Conservation (phyloP, 148 eudicot genomes). For the Persicaria maculosa region DNA sequence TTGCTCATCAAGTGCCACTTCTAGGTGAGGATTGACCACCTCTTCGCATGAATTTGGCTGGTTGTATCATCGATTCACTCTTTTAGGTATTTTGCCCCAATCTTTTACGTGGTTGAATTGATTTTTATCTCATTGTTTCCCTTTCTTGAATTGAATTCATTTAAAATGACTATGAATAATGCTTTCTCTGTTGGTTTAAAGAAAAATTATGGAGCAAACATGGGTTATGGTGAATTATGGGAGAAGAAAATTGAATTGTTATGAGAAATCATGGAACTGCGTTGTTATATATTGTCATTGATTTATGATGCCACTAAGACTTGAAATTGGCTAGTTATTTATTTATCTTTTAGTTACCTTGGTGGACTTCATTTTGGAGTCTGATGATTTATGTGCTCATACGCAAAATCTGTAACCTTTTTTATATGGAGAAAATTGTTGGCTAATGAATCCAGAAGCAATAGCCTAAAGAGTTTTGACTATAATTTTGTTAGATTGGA, state of each 20-base stretch:
- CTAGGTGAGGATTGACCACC: no score
- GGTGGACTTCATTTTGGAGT: neutral
- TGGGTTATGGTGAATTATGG: neutral
- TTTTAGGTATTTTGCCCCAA: no score
- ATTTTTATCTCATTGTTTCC: no score
- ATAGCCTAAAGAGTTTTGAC: neutral
- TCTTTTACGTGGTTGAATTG: no score
- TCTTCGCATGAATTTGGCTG: no score
- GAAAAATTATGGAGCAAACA: neutral
- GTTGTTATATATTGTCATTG: neutral
- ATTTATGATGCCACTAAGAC: neutral
- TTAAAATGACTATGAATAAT: no score
- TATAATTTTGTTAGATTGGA: slow-evolving; percentile 1
- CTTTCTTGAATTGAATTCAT: no score
- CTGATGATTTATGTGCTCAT: no score
- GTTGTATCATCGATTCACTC: no score
- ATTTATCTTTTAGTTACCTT: neutral
- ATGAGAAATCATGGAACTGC: neutral
- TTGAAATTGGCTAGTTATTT: no score
- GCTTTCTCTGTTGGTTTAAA: neutral
- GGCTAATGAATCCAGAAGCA: neutral
- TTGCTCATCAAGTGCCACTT: no score
- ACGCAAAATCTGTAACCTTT: no score
- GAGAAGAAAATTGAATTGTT: neutral
- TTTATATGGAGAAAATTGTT: neutral